Evolutionary conservation across 2,329 filamentous ascomycete species (phyloP).

Genomic region (Colletotrichum theobromicola): DNA sequence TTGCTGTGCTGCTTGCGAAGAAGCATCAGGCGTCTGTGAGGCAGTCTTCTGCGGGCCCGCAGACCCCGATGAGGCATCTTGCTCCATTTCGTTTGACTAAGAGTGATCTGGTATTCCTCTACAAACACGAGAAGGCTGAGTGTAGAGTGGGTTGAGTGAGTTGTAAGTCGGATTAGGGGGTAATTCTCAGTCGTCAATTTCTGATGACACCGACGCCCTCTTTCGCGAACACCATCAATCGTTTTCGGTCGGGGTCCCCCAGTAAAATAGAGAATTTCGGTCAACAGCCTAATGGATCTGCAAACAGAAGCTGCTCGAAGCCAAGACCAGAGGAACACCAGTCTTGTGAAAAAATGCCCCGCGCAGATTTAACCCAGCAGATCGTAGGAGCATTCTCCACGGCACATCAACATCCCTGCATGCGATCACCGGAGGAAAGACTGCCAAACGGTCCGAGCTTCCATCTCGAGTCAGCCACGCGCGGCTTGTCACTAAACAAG

Average conservation of each 20-base stretch:
- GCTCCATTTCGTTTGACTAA: neutral
- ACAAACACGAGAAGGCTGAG: neutral
- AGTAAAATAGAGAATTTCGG: neutral
- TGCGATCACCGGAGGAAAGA: neutral
- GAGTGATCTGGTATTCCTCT: neutral
- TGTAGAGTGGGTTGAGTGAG: neutral
- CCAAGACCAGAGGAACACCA: slow-evolving; percentile 4
- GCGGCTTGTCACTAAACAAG: slow-evolving; percentile 6
- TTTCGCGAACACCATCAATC: neutral
- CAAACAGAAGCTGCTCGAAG: neutral
- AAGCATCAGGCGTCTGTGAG: neutral
- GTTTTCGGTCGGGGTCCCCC: neutral
- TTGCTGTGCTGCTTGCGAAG: neutral
- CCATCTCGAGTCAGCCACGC: slow-evolving; percentile 12
- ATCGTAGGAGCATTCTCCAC: slow-evolving; percentile 3
- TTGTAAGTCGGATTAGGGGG: neutral
- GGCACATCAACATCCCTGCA: slow-evolving; percentile 7
- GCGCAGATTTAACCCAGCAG: slow-evolving; percentile 11
- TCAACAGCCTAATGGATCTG: neutral
- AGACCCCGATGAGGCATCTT: neutral
- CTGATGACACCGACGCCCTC: neutral
- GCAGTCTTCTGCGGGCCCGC: neutral
- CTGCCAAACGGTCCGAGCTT: neutral
- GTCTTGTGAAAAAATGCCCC: slow-evolving; percentile 16
- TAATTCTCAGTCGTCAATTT: neutral